Percentiles rank a stretch among this genome's conserved stretches.
These are phyloP conservation scores for Dryadomyces sulphureus DNA, from an alignment of 2,329 filamentous ascomycete genomes.

Conservation along the genomic window DNA sequence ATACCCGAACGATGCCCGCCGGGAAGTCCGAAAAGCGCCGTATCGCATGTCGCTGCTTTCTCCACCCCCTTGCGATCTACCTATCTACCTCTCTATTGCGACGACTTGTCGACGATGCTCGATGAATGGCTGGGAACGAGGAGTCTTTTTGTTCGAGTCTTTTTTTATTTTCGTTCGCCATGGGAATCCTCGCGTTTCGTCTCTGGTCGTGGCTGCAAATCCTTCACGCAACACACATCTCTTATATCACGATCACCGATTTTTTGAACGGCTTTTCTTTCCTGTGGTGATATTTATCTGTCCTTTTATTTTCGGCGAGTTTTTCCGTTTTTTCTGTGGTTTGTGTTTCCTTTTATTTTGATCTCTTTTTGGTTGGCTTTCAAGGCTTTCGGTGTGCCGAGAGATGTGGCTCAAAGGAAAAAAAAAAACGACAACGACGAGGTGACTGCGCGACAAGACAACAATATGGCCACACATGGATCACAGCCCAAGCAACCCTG, in stretches of 20 bases:
- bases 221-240: neutral
- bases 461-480: no score
- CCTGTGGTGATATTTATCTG: no score
- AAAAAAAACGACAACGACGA: neutral
- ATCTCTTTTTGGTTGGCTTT: neutral
- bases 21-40: neutral
- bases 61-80: no score
- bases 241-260: constrained; percentile 1
- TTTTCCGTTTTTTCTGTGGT: neutral
- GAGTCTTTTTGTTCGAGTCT: neutral
- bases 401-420: neutral
- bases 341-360: neutral
- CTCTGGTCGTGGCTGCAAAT: neutral
- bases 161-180: no score
- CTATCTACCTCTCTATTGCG: neutral
- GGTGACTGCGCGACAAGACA: no score
- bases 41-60: neutral
- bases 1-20: constrained; percentile 4
- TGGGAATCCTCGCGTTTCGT: neutral
- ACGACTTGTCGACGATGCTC: neutral
- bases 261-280: neutral
- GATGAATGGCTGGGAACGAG: neutral
- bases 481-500: neutral
- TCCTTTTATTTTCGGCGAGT: neutral
- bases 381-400: neutral